These are phyloP conservation scores for Rhodocollybia butyracea DNA, from an alignment of 768 basidiomycete genomes.

Conservation along the genomic window DNA sequence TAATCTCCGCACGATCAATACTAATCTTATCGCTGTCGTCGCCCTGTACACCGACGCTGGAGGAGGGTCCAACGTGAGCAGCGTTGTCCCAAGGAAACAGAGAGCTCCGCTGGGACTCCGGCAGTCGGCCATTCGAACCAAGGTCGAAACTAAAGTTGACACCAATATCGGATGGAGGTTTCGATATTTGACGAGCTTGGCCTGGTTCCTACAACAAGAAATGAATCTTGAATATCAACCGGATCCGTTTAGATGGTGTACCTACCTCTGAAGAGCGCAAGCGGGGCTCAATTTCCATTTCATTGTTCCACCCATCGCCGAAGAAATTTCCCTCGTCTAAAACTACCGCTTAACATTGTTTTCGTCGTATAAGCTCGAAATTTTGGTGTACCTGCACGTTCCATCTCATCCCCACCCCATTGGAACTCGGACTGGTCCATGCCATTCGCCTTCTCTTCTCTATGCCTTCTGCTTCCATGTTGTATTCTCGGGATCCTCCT, in stretches of 20 bases:
- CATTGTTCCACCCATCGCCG: slow-evolving; percentile 1
- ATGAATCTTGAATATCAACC: neutral
- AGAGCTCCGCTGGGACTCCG: slow-evolving; percentile 63
- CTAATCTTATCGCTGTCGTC: slow-evolving; percentile 43
- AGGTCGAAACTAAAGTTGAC: slow-evolving; percentile 46
- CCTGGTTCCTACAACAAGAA: slow-evolving; percentile 65
- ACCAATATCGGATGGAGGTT: slow-evolving; percentile 47
- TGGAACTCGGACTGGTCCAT: neutral
- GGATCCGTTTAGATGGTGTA: too few relatives aligned
- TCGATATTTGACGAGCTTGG: slow-evolving; percentile 73
- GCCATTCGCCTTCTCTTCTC: slow-evolving; percentile 7
- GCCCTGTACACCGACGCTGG: slow-evolving; percentile 42
- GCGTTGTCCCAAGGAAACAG: slow-evolving; percentile 87
- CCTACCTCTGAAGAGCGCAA: slow-evolving; percentile 56
- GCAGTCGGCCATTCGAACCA: slow-evolving; percentile 31
- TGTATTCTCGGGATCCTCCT: slow-evolving; percentile 10
- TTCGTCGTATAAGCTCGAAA: neutral
- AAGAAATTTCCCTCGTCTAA: neutral
- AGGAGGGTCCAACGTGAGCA: slow-evolving; percentile 54
- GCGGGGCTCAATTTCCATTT: neutral
- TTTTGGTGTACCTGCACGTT: slow-evolving; percentile 1
- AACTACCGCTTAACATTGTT: neutral
- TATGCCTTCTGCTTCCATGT: too few relatives aligned
- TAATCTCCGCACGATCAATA: slow-evolving; percentile 50
- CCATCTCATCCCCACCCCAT: slow-evolving; percentile 1